phyloP scores from a whole-genome alignment of 371 early-diverging fungal genomes.

The Actinomortierella wolfii region DNA sequence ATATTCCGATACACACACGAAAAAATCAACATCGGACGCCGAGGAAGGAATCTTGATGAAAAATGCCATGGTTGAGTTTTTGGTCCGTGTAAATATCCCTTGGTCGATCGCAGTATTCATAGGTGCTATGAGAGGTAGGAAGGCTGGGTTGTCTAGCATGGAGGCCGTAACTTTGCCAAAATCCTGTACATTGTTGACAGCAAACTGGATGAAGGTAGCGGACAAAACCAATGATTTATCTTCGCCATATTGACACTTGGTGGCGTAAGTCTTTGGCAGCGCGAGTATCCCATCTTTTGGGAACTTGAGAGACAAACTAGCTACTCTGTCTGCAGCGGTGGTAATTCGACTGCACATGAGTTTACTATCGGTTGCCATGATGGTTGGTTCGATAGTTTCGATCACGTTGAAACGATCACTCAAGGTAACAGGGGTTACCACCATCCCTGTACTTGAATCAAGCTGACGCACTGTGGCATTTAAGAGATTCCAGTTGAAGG shows the following conservation, averaged over 20 bases:
- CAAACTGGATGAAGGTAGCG: constrained; percentile 1
- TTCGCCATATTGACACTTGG: constrained; percentile 6
- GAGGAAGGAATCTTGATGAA: background rate
- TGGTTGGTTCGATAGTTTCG: too few relatives aligned
- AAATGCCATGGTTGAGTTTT: background rate
- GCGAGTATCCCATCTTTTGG: constrained; percentile 1
- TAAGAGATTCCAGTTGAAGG: too few relatives aligned
- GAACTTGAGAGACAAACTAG: too few relatives aligned
- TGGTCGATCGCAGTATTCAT: constrained; percentile 6
- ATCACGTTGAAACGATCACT: too few relatives aligned
- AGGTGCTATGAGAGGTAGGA: constrained; percentile 2
- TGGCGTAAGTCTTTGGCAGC: background rate
- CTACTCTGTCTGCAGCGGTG: background rate
- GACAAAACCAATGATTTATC: constrained; percentile 1
- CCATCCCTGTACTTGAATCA: too few relatives aligned
- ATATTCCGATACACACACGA: constrained; percentile 1
- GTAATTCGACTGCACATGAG: background rate
- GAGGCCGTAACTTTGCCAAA: constrained; percentile 6
- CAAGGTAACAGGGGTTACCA: too few relatives aligned
- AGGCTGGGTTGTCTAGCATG: constrained; percentile 7
- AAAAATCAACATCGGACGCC: constrained; percentile 3
- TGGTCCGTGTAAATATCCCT: background rate
- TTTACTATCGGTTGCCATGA: background rate
- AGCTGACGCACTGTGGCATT: too few relatives aligned
- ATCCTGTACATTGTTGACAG: constrained; percentile 3